These are phyloP conservation scores for Ramularia endophylla DNA, from an alignment of 2,329 filamentous ascomycete species.

Conservation along the genomic window DNA sequence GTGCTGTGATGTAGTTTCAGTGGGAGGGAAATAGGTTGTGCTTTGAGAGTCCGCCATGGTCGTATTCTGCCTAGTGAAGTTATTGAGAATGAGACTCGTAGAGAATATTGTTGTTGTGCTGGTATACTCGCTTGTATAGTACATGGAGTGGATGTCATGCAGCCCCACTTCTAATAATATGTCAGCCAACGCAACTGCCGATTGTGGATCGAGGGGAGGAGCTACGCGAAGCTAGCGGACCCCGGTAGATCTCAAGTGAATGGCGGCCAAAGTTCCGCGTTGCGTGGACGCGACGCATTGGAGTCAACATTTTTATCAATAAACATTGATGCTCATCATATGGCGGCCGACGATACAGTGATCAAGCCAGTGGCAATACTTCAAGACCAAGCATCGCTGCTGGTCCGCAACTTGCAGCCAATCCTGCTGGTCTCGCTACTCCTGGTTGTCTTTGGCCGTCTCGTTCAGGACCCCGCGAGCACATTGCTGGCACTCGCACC, in stretches of 20 bases:
- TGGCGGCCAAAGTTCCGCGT: slow-evolving; percentile 3
- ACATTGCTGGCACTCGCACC: slow-evolving; percentile 58
- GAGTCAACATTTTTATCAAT: too few relatives aligned
- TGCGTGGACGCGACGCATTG: not conserved
- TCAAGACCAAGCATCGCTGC: slow-evolving; percentile 20
- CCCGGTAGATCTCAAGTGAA: slow-evolving; percentile 2
- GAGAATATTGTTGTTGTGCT: too few relatives aligned
- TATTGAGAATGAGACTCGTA: too few relatives aligned
- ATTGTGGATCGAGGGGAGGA: not conserved
- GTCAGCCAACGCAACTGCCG: slow-evolving; percentile 1
- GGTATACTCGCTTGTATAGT: too few relatives aligned
- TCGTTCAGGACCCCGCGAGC: slow-evolving; percentile 65
- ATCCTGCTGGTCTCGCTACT: slow-evolving; percentile 60
- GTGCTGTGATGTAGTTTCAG: slow-evolving; percentile 20
- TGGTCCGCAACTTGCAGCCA: slow-evolving; percentile 62
- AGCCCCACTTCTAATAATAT: not conserved
- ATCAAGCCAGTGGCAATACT: slow-evolving; percentile 28
- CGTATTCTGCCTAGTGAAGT: too few relatives aligned
- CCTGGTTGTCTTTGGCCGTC: slow-evolving; percentile 55
- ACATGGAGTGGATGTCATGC: not conserved
- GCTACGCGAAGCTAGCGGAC: not conserved
- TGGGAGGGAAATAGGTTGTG: slow-evolving; percentile 14
- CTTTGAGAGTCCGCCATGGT: slow-evolving; percentile 17
- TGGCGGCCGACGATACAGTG: slow-evolving; percentile 11
- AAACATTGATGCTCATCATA: slow-evolving; percentile 5